These are phyloP conservation scores for Phyllostachys edulis DNA, from an alignment of 176 grass and related monocot genomes.

Conservation along the genomic window DNA sequence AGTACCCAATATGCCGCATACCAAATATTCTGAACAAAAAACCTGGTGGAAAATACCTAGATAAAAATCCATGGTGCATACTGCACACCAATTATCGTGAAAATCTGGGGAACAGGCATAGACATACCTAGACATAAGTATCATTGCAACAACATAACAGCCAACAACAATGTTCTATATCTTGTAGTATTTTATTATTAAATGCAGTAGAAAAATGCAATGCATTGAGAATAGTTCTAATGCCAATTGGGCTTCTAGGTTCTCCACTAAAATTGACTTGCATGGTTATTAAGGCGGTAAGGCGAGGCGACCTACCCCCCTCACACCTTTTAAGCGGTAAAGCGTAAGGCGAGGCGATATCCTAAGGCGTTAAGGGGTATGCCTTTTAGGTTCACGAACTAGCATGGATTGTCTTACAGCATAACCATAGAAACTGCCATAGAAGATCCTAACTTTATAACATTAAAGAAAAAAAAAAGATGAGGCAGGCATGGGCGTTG, in stretches of 20 bases:
- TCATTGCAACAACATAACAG: not conserved
- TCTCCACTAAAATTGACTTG: conserved; percentile 5
- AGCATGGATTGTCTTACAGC: too few relatives aligned
- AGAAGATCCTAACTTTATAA: too few relatives aligned
- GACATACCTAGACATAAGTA: not conserved
- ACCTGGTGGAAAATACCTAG: not conserved
- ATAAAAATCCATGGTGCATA: not conserved
- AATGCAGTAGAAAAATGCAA: conserved; percentile 15
- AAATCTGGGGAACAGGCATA: not conserved
- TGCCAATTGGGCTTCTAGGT: not conserved
- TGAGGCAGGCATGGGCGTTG: too few relatives aligned
- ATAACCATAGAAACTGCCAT: too few relatives aligned
- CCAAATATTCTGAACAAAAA: not conserved
- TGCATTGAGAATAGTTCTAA: not conserved
- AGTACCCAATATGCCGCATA: not conserved
- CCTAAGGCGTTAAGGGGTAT: too few relatives aligned
- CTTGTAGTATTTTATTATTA: not conserved
- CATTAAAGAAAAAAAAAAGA: too few relatives aligned
- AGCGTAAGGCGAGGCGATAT: too few relatives aligned
- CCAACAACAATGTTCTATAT: not conserved
- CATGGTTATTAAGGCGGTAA: too few relatives aligned
- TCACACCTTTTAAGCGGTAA: too few relatives aligned
- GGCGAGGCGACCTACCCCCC: too few relatives aligned
- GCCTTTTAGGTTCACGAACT: too few relatives aligned
- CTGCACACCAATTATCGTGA: not conserved